Evolutionary conservation across 2,329 filamentous ascomycete genomes (phyloP), one percentile per base, ranked within the genome.

Genomic region (Cladobotryum mycophilum): DNA sequence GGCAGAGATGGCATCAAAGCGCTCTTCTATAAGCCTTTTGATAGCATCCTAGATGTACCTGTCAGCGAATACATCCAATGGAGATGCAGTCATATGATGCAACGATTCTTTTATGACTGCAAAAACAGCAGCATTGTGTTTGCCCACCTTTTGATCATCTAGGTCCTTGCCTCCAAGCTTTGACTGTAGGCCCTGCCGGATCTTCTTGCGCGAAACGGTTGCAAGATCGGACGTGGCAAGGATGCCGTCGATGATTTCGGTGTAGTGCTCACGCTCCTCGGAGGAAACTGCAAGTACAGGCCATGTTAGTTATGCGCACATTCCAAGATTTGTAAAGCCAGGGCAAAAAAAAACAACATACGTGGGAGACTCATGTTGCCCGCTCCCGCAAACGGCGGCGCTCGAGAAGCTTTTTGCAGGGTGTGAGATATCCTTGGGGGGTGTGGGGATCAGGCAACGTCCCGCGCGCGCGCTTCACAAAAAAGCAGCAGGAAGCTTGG

Each of bases 11-110:
- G 84, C 79, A 61, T 90, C 86, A 66, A 90, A 90, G 15, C 86
- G 82, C 58, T 81, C 76, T 69, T 86, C 84, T 49, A 90, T 89
- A 45, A 90, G 74, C 47, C 73, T 73, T 64, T 88, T 88, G 67
- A 89, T 85, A 13, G 82, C 81, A 63, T 77, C 73, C 86, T 89
- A 55, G 1, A 47, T 18, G n/a, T 12, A n/a, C 15, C 34, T 13
- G 43, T 35, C n/a, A 45, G 43, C n/a, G 4, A 30, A 30, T 30
- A 30, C 25, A 30, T 8, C 25, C 25, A 30, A 30, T 30, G 36
- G 3, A 38, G 17, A 34, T 33, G 13, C 12, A 14, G 20, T 33
- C 41, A 25, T 13, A 12, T n/a, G 13, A 12, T n/a, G 30, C n/a
- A 15, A 35, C 8, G 22, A 20, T 20, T 20, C 33, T 45, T 35